phyloP scores from a whole-genome alignment of 2,329 filamentous ascomycete genomes.

The Parastagonospora avenae region DNA sequence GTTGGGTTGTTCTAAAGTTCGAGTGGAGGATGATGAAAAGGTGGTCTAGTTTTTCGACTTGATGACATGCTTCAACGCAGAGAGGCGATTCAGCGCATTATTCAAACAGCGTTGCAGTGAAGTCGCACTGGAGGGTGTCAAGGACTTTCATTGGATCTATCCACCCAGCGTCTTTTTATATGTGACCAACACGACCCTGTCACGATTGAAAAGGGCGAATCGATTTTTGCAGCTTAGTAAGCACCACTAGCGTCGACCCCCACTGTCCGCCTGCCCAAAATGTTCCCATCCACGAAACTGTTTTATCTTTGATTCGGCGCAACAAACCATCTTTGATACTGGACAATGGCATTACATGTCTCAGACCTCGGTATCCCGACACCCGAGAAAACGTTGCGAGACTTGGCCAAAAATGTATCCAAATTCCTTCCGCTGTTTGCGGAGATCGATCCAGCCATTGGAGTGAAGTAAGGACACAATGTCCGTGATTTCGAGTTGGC shows the following conservation, averaged over 20 bases:
- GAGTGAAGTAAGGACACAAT: slow-evolving; percentile 46
- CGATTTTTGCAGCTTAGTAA: neutral
- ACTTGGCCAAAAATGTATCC: slow-evolving; percentile 31
- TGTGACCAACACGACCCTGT: neutral
- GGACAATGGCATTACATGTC: neutral
- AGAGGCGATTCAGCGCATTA: no score
- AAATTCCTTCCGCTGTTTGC: slow-evolving; percentile 32
- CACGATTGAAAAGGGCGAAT: neutral
- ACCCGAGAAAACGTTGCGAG: slow-evolving; percentile 33
- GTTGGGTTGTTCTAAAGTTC: no score
- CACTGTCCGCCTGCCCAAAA: neutral
- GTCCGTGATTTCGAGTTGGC: slow-evolving; percentile 38
- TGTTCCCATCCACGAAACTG: neutral
- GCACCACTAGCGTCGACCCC: neutral
- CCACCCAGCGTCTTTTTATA: no score
- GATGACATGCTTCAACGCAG: no score
- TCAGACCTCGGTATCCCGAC: slow-evolving; percentile 18
- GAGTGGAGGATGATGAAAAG: no score
- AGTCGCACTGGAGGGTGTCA: no score
- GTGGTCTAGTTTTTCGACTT: no score
- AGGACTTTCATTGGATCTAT: no score
- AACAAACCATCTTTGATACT: neutral
- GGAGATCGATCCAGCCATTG: slow-evolving; percentile 28
- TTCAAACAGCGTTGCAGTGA: no score
- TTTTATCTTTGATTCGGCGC: neutral